These are phyloP conservation scores for Nakazawaea wyomingensis DNA, from an alignment of 805 yeast species.

Conservation along the genomic window DNA sequence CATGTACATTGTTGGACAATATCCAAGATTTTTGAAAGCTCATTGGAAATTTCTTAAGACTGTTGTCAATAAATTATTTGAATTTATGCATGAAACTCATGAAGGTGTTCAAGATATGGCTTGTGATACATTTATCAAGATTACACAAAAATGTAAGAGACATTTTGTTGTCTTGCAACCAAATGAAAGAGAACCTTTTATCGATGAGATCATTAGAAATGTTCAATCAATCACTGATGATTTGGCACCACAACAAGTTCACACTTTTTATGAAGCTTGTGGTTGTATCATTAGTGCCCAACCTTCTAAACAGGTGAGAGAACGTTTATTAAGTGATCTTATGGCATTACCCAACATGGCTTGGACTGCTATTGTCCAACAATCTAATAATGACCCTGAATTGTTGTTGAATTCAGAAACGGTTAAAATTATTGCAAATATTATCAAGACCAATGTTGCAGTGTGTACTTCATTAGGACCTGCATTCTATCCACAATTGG, in stretches of 20 bases:
- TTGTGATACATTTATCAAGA: constrained; percentile 96
- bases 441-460: constrained; percentile 91
- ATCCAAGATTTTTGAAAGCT: constrained; percentile 94
- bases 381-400: constrained; percentile 79
- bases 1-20: constrained; percentile 99
- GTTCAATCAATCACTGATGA: constrained; percentile 87
- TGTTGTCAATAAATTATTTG: constrained; percentile 91
- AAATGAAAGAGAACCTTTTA: constrained; percentile 84
- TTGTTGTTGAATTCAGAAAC: constrained; percentile 72
- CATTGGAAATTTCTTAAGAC: constrained; percentile 98
- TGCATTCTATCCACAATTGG: constrained; percentile 83
- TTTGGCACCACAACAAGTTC: constrained; percentile 95
- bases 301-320: constrained; percentile 60
- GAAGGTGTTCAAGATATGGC: constrained; percentile 99
- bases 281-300: constrained; percentile 91
- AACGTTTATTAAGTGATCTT: constrained; percentile 64
- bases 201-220: constrained; percentile 79
- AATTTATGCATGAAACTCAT: constrained; percentile 99
- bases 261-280: constrained; percentile 96
- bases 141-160: constrained; percentile 89
- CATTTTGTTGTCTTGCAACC: constrained; percentile 88
- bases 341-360: constrained; percentile 94
- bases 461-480: constrained; percentile 95
- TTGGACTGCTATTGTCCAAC: constrained; percentile 84
- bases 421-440: constrained; percentile 88